Evolutionary conservation across 345 rosid species (phyloP), one percentile per base, ranked within the genome.

Genomic region (Citrus inodora): DNA sequence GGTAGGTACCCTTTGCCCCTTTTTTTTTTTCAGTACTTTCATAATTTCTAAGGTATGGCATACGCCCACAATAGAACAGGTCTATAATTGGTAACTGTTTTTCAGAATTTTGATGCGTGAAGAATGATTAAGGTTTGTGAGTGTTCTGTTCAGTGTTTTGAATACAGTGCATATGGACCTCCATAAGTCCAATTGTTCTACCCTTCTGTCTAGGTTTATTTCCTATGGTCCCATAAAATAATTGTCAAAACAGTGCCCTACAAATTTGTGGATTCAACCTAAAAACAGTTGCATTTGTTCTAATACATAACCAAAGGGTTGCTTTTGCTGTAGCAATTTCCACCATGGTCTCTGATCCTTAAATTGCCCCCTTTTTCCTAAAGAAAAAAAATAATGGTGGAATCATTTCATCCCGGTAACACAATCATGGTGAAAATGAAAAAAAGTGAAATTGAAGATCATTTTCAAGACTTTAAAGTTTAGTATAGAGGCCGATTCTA

Each of bases 151-250:
- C 7, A 32, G 53, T 61, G 78, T 24, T 33, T 46, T 35, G 27
- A n/a, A 19, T 33, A 14, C 68, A n/a, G 37, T 13, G 53, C 25
- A 2, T 22, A 67, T 59, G 73, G 77, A 68, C 72, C 79, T 64
- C 59, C 78, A 38, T 3, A 13, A 46, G 17, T 13, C 51, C 51
- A 13, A 13, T 13, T 74, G 59, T 40, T 40, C 25, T 5, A 19
- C 19, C 19, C 63, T 62, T 19, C 42, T 28, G 69, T 8, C n/a
- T 46, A 46, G 7, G 67, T 25, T 42, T 9, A 66, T 46, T 25
- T 60, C 21, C 59, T 35, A 76, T 76, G 84, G 81, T 76, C 81
- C 81, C 82, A 46, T 11, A 46, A 46, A 46, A 59, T 1, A n/a
- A 8, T 25, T 66, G 69, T 48, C 65, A 48, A 21, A 35, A 53